Percentiles rank a stretch among this genome's conserved stretches.
Conservation (phyloP, 2,329 filamentous ascomycete species). For the Macrophomina pseudophaseolina region DNA sequence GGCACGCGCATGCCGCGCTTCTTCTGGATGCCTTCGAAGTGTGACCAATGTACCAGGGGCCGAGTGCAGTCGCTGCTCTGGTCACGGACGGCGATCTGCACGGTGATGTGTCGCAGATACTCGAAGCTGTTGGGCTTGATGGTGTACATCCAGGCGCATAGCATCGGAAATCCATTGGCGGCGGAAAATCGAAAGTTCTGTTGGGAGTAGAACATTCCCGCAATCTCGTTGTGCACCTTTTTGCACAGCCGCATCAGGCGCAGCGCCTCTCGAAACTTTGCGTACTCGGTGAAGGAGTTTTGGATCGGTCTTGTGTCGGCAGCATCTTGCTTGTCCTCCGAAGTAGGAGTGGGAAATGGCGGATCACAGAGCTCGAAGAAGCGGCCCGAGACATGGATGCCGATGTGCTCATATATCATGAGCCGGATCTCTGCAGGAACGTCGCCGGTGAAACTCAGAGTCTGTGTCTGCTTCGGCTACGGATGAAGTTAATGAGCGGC, state of each 20-base stretch:
- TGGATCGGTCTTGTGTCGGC: background rate
- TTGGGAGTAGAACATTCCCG: background rate
- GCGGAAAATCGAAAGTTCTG: background rate
- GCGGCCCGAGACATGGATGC: background rate
- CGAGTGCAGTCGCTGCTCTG: background rate
- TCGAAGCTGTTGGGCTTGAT: constrained; percentile 14
- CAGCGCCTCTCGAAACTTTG: background rate
- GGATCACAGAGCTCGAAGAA: constrained; percentile 5
- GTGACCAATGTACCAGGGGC: background rate
- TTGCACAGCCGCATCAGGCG: constrained; percentile 6
- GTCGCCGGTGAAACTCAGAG: constrained; percentile 9
- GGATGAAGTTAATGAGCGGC: background rate
- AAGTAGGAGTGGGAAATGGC: background rate
- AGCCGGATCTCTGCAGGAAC: constrained; percentile 22
- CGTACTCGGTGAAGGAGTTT: background rate
- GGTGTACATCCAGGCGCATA: background rate
- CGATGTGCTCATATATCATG: background rate
- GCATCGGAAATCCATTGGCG: background rate
- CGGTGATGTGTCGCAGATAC: constrained; percentile 14
- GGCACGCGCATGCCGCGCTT: background rate
- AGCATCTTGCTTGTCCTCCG: background rate
- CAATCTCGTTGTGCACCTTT: background rate
- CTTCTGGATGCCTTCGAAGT: background rate
- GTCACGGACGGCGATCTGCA: background rate
- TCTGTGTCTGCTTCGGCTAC: constrained; percentile 7